Conservation (phyloP, 2,329 filamentous ascomycete species). For the Colletotrichum costaricense region DNA sequence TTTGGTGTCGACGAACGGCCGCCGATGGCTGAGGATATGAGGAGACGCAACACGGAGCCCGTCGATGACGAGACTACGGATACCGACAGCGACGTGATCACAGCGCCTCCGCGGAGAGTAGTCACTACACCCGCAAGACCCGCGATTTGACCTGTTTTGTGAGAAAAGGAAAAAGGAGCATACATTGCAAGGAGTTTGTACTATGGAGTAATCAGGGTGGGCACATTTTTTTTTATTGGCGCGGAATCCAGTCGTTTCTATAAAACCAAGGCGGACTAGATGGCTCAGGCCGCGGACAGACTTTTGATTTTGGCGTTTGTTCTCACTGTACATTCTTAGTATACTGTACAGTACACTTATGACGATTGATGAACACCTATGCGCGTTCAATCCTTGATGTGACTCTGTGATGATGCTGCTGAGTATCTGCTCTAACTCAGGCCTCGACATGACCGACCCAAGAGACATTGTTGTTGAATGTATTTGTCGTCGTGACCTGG, state of each 20-base stretch:
- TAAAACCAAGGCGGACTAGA: slow-evolving; percentile 16
- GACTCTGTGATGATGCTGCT: not conserved
- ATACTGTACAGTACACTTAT: slow-evolving; percentile 27
- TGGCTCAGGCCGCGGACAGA: slow-evolving; percentile 21
- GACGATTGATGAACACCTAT: slow-evolving; percentile 16
- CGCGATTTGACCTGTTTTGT: not conserved
- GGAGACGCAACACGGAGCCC: slow-evolving; percentile 31
- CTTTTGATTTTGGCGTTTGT: slow-evolving; percentile 13
- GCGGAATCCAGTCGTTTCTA: slow-evolving; percentile 7
- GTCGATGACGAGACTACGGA: slow-evolving; percentile 30
- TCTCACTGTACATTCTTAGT: slow-evolving; percentile 25
- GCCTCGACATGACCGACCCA: not conserved
- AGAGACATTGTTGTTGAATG: not conserved
- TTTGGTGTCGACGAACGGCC: slow-evolving; percentile 16
- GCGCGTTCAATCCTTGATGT: not conserved
- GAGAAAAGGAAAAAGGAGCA: not conserved
- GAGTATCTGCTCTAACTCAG: not conserved
- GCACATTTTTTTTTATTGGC: slow-evolving; percentile 5
- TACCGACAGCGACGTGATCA: slow-evolving; percentile 9
- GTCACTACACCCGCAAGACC: slow-evolving; percentile 25
- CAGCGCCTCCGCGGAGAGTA: slow-evolving; percentile 22
- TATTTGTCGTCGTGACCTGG: not conserved
- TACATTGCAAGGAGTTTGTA: slow-evolving; percentile 16
- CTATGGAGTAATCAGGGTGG: slow-evolving; percentile 17
- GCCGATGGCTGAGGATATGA: slow-evolving; percentile 20